Percentiles rank a stretch among this genome's conserved stretches.
Conservation (phyloP, 2,329 filamentous ascomycete genomes). For the Trichoderma pleuroti region DNA sequence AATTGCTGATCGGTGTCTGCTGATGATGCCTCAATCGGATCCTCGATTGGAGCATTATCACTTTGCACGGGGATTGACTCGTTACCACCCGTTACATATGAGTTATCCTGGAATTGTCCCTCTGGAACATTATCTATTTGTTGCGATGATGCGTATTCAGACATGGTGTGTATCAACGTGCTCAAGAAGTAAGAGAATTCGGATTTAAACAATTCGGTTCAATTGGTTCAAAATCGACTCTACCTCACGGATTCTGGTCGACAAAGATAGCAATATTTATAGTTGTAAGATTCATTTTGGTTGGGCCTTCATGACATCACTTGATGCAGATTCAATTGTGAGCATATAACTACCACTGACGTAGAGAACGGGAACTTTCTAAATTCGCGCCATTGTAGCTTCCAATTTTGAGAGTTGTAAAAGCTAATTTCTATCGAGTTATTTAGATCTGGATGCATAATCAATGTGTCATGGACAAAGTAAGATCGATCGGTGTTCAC, state of each 20-base stretch:
- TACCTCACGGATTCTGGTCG: neutral
- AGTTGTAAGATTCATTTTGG: neutral
- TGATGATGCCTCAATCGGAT: neutral
- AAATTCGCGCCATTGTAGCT: neutral
- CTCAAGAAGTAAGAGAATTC: neutral
- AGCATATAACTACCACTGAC: neutral
- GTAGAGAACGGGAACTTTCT: neutral
- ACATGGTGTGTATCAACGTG: neutral
- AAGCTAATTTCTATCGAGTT: neutral
- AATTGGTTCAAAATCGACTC: neutral
- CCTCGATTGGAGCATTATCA: slow-evolving; percentile 5
- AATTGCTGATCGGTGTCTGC: slow-evolving; percentile 11
- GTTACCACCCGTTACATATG: neutral
- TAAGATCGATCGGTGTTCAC: neutral
- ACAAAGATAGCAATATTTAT: neutral
- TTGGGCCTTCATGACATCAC: neutral
- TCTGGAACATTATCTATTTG: neutral
- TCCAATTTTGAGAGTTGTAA: neutral
- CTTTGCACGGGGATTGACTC: slow-evolving; percentile 12
- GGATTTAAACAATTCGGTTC: neutral
- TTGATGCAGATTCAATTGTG: neutral
- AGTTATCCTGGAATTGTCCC: slow-evolving; percentile 6
- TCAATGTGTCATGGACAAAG: neutral
- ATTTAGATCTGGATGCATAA: neutral
- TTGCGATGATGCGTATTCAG: neutral